phyloP scores from a whole-genome alignment of 345 rosid species.

The Eucalyptus victrix region DNA sequence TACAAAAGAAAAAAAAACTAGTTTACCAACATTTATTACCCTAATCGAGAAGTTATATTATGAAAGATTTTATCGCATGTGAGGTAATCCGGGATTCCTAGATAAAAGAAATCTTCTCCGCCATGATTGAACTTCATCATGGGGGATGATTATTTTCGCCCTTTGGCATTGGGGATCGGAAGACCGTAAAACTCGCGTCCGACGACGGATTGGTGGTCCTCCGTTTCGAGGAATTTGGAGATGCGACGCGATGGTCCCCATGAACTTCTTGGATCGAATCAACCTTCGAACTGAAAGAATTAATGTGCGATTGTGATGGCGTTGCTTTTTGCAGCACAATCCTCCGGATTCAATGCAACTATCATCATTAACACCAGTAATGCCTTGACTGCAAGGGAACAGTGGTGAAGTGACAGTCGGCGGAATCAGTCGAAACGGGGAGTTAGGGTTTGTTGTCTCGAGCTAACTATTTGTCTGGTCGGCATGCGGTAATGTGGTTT shows the following conservation, averaged over 20 bases:
- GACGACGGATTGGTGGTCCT: too few relatives aligned
- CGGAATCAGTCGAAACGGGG: not conserved
- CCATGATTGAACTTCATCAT: too few relatives aligned
- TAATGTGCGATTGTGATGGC: not conserved
- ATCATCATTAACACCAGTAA: not conserved
- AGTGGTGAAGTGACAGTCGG: not conserved
- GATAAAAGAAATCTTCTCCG: too few relatives aligned
- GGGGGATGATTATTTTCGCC: too few relatives aligned
- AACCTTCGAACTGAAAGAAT: not conserved
- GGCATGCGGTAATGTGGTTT: not conserved
- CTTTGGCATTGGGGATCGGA: too few relatives aligned
- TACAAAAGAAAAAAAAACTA: too few relatives aligned
- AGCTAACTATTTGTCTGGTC: not conserved
- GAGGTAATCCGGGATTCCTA: too few relatives aligned
- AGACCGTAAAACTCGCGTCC: too few relatives aligned
- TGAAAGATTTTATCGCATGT: too few relatives aligned
- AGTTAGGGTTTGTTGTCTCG: not conserved
- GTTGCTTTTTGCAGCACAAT: not conserved
- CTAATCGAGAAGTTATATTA: too few relatives aligned
- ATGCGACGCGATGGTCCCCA: not conserved
- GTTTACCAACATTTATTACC: too few relatives aligned
- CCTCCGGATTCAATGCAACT: not conserved
- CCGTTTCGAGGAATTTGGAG: too few relatives aligned
- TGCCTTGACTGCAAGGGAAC: not conserved
- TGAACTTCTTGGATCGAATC: not conserved